Base-by-base conservation (phyloP, 176 grass and related monocot species). In the Tuctoria greenei region DNA sequence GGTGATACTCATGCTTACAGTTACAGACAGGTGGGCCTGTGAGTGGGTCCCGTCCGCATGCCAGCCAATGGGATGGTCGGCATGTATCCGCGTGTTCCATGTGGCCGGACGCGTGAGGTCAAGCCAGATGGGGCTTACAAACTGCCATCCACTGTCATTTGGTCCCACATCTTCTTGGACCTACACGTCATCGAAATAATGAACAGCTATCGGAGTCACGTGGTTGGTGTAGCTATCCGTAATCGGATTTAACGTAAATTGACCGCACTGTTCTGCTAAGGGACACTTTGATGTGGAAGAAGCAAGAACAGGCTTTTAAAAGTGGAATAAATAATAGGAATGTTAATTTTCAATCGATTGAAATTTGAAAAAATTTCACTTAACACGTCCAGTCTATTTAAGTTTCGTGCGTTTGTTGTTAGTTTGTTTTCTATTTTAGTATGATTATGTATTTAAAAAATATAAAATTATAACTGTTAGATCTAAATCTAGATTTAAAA, bases 11-110 rank as follows among this genome's bases (percentile, higher is more conserved):
- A 21, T 64, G 1, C 4, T 21, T 6, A 61, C 81, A 17, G 4
- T 21, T 6, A 61, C 81, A 17, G 82, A 69, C 74, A 72, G 13
- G 74, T 66, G 67, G 82, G 14, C 17, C n/a, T 31, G 34, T 4
- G 11, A 31, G 4, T 44, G 37, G 57, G 74, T 1, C 73, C 57
- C 24, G 16, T 26, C 16, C 17, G 1, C 10, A 18, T 6, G 25
- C 45, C 0, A 14, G 66, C 66, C 73, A 80, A 86, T 80, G 62
- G 60, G 69, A 86, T 86, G 7, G 47, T 54, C 18, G 76, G 21
- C 31, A 16, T 24, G 41, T 80, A 54, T 69, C 44, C 36, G 1
- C 52, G 52, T 17, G 25, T 37, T 13, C 70, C 63, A 71, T n/a
- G 77, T 81, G 84, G 54, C 71, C 35, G 24, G 16, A 67, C 71